Base-by-base conservation (phyloP, 768 basidiomycete genomes). In the Psilocybe tampanensis region DNA sequence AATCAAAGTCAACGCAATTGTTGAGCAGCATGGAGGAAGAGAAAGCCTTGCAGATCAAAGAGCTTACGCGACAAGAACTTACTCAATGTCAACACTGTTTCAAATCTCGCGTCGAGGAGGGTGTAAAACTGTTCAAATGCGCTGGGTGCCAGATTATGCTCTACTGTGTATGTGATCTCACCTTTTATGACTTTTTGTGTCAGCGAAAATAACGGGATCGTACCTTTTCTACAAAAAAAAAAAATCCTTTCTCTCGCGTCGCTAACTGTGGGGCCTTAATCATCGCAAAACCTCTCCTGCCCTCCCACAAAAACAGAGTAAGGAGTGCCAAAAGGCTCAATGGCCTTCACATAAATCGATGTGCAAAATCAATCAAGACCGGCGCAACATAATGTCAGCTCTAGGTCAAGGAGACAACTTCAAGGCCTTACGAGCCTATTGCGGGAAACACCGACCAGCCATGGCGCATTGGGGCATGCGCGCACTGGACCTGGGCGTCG, bases 321-420 rank as follows among this genome's bases (percentile, higher is more conserved):
- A 44, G 24, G 51, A 52, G 12, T 52, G 51, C 15, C 51, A 52
- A 15, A 52, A 34, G 36, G 51, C 51, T 8, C 26, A 21, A 29
- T 52, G 51, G 51, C 51, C 51, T 7, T n/a, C 36, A 7, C 51
- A 52, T 29, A 52, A 52, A 22, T 19, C 24, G 42, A 26, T 34
- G 3, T 52, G 51, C 39, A 52, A 44, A 24, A 34, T 42, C 39
- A 52, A 52, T 11, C 51, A 52, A 23, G 6, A 15, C 4, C 18
- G 47, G 47, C 47, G 15, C 13, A n/a, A 17, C 47, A 48, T 18
- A 13, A 29, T 48, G 19, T 26, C 29, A 1, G 47, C 3, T 4
- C 1, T 15, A 5, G 47, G 26, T 19, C 26, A 48, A 19, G 47
- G 13, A 8, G 47, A 48, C 18, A 24, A n/a, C 12, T 33, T 48